Base-by-base conservation (phyloP, 306 rosid species). In the Vigna nakashimae region DNA sequence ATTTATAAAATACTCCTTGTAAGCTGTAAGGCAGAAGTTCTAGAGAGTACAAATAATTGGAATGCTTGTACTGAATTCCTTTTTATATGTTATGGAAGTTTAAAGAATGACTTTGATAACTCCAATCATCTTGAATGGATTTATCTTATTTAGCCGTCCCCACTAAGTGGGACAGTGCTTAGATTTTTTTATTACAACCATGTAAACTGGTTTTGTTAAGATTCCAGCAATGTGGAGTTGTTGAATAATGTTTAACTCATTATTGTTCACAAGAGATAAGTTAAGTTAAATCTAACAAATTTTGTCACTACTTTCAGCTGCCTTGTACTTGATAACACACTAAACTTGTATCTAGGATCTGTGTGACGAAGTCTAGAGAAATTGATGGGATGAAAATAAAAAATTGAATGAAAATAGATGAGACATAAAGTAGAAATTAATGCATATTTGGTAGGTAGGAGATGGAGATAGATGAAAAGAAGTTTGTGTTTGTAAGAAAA, bases 1-100 rank as follows among this genome's bases (percentile, higher is more conserved):
- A 73, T 81, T 81, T 57, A 70, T 65, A 71, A 43, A 57, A 20
- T 64, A 82, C 75, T 73, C 59, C 76, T 63, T n/a, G 50, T 64
- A 64, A 64, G 68, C 69, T 65, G 63, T 53, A 24, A 26, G 68
- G 57, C 66, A 52, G n/a, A n/a, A n/a, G 68, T 64, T 80, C 70
- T 48, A 22, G 65, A 22, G 65, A 65, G 68, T 26, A 26, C 49
- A 22, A 69, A 77, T 74, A 77, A 36, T 65, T 80, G 73, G 43
- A 58, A 71, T 45, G 26, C 12, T 71, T 15, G 77, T 38, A 70
- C 45, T 76, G 75, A 77, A 43, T 51, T 65, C 34, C 32, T 51
- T 59, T 30, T 71, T 78, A 68, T 55, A 78, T 71, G 56, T 49
- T 55, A 48, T 71, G 22, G 65, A 76, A 63, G 48, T 62, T 71